Conservation (phyloP, 441 rosid genomes). For the Viola pubescens region DNA sequence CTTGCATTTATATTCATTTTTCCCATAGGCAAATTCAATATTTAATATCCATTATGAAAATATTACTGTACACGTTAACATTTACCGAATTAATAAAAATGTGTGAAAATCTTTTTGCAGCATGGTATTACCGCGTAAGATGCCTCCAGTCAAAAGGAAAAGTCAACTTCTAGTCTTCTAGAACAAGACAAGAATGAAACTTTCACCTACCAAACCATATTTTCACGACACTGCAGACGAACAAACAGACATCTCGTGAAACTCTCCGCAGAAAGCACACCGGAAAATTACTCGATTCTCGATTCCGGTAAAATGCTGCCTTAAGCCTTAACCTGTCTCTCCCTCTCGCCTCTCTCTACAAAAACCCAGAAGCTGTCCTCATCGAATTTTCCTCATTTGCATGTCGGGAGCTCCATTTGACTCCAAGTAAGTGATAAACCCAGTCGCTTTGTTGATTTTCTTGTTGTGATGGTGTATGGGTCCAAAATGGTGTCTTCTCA, state of each 20-base stretch:
- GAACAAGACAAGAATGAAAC: neutral
- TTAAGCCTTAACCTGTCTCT: neutral
- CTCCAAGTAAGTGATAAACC: constrained; percentile 1
- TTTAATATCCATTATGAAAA: no score
- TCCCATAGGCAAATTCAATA: no score
- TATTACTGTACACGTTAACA: no score
- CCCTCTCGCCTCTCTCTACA: neutral
- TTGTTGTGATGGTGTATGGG: neutral
- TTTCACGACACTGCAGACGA: neutral
- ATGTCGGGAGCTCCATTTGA: constrained; percentile 6
- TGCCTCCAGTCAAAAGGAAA: no score
- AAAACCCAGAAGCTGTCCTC: neutral
- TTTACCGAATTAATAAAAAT: no score
- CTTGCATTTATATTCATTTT: no score
- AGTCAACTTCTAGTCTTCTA: no score
- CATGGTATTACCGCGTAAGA: no score
- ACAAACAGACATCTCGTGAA: constrained; percentile 6
- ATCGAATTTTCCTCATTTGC: constrained; percentile 2
- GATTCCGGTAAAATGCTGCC: neutral
- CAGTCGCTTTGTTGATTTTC: neutral
- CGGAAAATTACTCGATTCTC: neutral
- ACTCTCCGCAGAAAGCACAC: constrained; percentile 7
- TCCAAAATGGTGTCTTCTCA: neutral
- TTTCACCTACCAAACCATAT: neutral
- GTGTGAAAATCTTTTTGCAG: no score